Base-by-base conservation (phyloP, 2,329 filamentous ascomycete species). In the Colletotrichum sp. region DNA sequence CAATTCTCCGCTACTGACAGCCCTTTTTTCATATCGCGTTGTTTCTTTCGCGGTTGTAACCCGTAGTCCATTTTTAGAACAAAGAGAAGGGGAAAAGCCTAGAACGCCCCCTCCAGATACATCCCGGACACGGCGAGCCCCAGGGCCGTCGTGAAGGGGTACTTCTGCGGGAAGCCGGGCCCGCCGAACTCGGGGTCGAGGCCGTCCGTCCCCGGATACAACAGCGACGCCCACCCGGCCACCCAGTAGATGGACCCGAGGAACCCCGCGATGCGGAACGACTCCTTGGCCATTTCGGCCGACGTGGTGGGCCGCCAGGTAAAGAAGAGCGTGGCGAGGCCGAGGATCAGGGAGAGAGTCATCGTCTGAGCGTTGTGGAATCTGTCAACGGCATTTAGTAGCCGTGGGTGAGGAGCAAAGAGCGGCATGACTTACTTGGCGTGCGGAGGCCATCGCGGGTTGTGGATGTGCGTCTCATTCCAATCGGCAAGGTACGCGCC, bases 301-400 rank as follows among this genome's bases (percentile, higher is more conserved):
- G 80, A 77, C 30, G 78, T 39, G 16, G 78, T 71, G 28, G 57
- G 69, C 8, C 83, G 82, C 84, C 84, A 87, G 6, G 85, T 84
- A 78, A 85, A 86, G 80, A 83, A 87, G 39, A 87, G 79, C 6
- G 85, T 87, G 4, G 83, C 82, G 8, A 82, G 36, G 39, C 86
- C 85, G 4, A 88, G 84, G 36, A 83, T 70, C 4, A 86, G 72
- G 15, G 86, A 85, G n/a, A 88, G 80, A 21, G 78, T 82, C 69
- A 87, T 87, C 18, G 85, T 87, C 73, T 87, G 86, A 60, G 81
- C 86, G 69, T 84, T 85, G 80, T 87, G 86, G 77, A 87, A 87
- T 71, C 84, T 84, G 73, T 39, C 15, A 32, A 32, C 52, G 30
- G 18, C 44, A 62, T 26, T 26, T 26, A 26, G 26, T 26, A 26